These are phyloP conservation scores for Peniophora sp. DNA, from an alignment of 1,284 basidiomycete genomes.

Conservation along the genomic window DNA sequence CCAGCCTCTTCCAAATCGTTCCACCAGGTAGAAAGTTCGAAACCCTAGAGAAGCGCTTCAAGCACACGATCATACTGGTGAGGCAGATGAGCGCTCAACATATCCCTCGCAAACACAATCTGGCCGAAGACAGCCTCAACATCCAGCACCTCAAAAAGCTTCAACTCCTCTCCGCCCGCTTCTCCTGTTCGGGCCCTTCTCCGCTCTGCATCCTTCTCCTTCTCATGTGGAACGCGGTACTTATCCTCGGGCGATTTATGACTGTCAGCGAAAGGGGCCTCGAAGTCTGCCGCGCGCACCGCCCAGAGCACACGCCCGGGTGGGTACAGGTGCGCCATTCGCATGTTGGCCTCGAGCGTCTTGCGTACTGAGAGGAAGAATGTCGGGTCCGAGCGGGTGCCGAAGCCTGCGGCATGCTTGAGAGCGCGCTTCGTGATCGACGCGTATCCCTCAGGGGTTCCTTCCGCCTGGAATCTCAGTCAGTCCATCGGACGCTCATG, in stretches of 20 bases:
- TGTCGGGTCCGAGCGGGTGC: constrained; percentile 40
- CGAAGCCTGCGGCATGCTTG: constrained; percentile 48
- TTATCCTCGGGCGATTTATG: no score
- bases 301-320: constrained; percentile 78
- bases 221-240: constrained; percentile 21
- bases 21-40: no score
- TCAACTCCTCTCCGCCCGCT: constrained; percentile 21
- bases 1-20: no score
- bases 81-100: constrained; percentile 53
- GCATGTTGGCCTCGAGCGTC: constrained; percentile 82
- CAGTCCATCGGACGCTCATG: no score
- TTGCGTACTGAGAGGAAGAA: constrained; percentile 74
- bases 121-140: constrained; percentile 73
- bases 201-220: constrained; percentile 11
- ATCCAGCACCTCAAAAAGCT: constrained; percentile 68
- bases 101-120: constrained; percentile 73
- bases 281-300: constrained; percentile 52
- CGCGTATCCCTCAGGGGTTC: constrained; percentile 41
- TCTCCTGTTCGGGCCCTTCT: constrained; percentile 27
- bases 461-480: constrained; percentile 19
- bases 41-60: constrained; percentile 47
- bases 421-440: constrained; percentile 53
- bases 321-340: constrained; percentile 65
- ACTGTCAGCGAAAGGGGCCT: neutral
- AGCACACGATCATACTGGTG: constrained; percentile 43